Evolutionary conservation across 768 basidiomycete species (phyloP), one percentile per base, ranked within the genome.

Genomic region (Dentipellis fragilis): DNA sequence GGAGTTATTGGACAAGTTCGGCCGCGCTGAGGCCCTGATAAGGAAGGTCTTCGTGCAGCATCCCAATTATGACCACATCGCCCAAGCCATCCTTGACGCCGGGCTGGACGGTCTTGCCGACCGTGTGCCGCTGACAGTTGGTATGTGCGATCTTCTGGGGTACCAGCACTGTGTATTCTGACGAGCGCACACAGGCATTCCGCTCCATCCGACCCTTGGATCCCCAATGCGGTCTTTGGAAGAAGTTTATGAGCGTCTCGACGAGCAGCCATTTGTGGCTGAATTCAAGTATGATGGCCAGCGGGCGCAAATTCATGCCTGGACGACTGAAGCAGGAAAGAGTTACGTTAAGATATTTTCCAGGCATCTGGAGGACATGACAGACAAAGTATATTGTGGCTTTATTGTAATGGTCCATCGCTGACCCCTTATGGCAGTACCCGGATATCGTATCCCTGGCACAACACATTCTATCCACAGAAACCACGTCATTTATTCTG

Each of bases 251-350:
- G 78, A 81, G 47, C 76, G 84, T 7, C 71, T 92, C 17, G 78
- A 77, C 19, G 73, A 76, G 35, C 71, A 81, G 35, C 78, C 84
- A 10, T 96, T 93, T 69, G 76, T 80, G 14, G 87, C 90, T 35
- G 93, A 96, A 71, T 89, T 88, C 66, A 96, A 95, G 69, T 89
- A 93, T 63, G 93, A 96, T 62, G 93, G 87, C 17, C 87, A 90
- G 64, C 78, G 87, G 50, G 89, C 85, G 17, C 89, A 90, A 68
- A 83, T 89, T n/a, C 87, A 89, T 65, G 85, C 75, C 11, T 64
- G 53, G 45, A 67, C 59, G 58, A 64, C 64, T 12, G 62, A 67
- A 3, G 63, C 67, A 35, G 72, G 65, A 35, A 61, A 65, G 10
- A 53, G 64, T 34, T 63, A 60, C 10, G 77, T 90, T 42, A 79